Percentiles rank a stretch among this genome's conserved stretches.
phyloP scores from a whole-genome alignment of 2,329 filamentous ascomycete species.

The Bipolaris bicolor region DNA sequence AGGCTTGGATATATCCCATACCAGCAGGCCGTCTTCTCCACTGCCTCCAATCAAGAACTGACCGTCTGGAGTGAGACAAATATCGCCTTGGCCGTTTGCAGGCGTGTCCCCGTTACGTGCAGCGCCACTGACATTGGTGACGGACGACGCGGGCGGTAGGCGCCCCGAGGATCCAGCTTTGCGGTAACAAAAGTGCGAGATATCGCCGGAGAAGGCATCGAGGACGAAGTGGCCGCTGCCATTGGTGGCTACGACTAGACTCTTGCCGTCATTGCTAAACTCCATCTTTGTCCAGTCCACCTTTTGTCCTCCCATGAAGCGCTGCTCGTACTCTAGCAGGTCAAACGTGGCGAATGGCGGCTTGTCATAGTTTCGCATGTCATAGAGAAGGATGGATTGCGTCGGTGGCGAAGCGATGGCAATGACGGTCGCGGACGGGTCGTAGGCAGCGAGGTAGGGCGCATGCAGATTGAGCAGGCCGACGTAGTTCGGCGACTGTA shows the following conservation, averaged over 20 bases:
- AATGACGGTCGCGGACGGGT: constrained; percentile 90
- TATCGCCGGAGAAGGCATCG: constrained; percentile 85
- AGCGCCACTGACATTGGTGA: constrained; percentile 60
- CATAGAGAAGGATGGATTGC: constrained; percentile 84
- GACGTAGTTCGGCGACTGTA: constrained; percentile 77
- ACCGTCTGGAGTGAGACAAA: constrained; percentile 88
- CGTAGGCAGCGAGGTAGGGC: constrained; percentile 85
- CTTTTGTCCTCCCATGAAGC: constrained; percentile 49
- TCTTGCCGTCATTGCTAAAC: constrained; percentile 95
- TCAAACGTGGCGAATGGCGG: constrained; percentile 88
- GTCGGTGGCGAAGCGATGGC: constrained; percentile 84
- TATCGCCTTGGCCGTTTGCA: constrained; percentile 69
- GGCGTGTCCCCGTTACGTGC: constrained; percentile 47
- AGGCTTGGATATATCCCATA: constrained; percentile 76
- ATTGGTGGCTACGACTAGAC: constrained; percentile 81
- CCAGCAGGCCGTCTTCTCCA: constrained; percentile 71
- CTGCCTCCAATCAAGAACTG: constrained; percentile 86
- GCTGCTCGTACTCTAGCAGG: constrained; percentile 68
- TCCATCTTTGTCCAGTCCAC: constrained; percentile 88
- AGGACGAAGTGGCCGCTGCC: constrained; percentile 86
- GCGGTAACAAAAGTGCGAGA: constrained; percentile 73
- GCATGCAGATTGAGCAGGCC: constrained; percentile 81
- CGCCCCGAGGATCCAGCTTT: constrained; percentile 55
- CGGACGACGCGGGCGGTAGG: constrained; percentile 51
- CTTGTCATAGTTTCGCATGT: constrained; percentile 92